Base-by-base conservation (phyloP, 2,329 filamentous ascomycete genomes). In the Westerdykella sp. region DNA sequence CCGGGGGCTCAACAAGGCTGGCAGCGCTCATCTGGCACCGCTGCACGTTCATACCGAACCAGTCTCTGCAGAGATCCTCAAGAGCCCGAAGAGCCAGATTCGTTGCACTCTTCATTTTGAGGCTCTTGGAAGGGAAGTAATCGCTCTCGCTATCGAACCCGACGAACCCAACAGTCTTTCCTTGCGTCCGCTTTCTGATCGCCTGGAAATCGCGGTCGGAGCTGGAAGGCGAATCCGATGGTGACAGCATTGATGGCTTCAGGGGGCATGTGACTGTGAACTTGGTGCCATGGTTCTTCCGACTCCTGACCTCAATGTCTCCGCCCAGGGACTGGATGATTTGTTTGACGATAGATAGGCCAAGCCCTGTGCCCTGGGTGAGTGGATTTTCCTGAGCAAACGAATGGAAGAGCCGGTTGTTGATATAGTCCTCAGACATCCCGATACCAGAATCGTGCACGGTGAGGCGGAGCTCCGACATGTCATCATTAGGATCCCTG, bases 351-450 rank as follows among this genome's bases (percentile, higher is more conserved):
- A 69, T 68, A 23, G 56, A 63, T n/a, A 69, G 52, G 15, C 66
- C 66, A 2, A 69, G 54, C 10, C 66, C 66, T 11, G 65, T 67
- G 11, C 66, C 66, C 23, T 65, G 61, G n/a, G 56, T 62, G 5
- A 68, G 45, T 18, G 63, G 58, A 14, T 68, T 64, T 37, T 68
- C 66, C 43, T 69, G 66, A 1, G 65, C 62, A 39, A 69, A 69
- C 2, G 66, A 67, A 31, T 63, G 62, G 46, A 64, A 69, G 0
- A 68, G 49, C 35, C 61, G 55, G 31, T 60, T 57, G 44, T 63
- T 57, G 34, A 68, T 53, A 39, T 67, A 69, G 30, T 68, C 62
- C 32, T 65, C 55, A 1, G 63, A 67, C 62, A 69, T 69, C 2
- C 66, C 66, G 21, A 65, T 66, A n/a, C 66, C 66, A 13, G 65